These are phyloP conservation scores for Boletus tomentosulus DNA, from an alignment of 768 basidiomycete species.

Conservation along the genomic window DNA sequence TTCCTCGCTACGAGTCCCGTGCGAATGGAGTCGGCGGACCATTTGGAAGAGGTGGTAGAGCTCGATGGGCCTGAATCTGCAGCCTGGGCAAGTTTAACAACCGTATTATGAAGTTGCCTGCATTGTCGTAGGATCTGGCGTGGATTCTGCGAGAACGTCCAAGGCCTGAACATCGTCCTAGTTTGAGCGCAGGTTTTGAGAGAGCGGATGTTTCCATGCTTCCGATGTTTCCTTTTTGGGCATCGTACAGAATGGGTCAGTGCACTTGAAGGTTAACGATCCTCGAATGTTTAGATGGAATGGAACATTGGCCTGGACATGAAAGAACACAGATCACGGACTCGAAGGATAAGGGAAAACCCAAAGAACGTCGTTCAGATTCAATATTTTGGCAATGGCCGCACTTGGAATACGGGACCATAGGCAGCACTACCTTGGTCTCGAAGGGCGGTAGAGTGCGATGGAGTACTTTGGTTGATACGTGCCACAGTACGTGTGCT, in stretches of 20 bases:
- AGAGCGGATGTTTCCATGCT: constrained; percentile 6
- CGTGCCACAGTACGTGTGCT: constrained; percentile 20
- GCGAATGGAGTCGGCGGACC: constrained; percentile 81
- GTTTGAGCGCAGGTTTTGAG: constrained; percentile 5
- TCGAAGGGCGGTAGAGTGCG: constrained; percentile 40
- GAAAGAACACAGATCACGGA: constrained; percentile 26
- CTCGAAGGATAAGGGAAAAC: constrained; percentile 6
- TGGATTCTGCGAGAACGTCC: constrained; percentile 41
- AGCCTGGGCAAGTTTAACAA: constrained; percentile 28
- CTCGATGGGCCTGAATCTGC: constrained; percentile 15
- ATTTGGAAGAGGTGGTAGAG: constrained; percentile 45
- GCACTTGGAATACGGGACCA: constrained; percentile 50
- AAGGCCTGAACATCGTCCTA: constrained; percentile 47
- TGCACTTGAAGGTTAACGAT: not conserved
- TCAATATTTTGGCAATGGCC: constrained; percentile 42
- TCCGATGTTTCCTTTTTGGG: constrained; percentile 18
- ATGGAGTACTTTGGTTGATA: constrained; percentile 47
- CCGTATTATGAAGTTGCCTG: constrained; percentile 45
- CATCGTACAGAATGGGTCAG: no score
- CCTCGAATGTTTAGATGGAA: constrained; percentile 50
- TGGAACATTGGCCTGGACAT: constrained; percentile 71
- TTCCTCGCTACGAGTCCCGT: constrained; percentile 94
- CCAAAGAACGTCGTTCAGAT: constrained; percentile 29
- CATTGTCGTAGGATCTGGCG: constrained; percentile 29
- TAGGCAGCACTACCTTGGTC: constrained; percentile 54